Conservation (phyloP, 1,139 yeast genomes). For the Geotrichum citri-aurantii region DNA sequence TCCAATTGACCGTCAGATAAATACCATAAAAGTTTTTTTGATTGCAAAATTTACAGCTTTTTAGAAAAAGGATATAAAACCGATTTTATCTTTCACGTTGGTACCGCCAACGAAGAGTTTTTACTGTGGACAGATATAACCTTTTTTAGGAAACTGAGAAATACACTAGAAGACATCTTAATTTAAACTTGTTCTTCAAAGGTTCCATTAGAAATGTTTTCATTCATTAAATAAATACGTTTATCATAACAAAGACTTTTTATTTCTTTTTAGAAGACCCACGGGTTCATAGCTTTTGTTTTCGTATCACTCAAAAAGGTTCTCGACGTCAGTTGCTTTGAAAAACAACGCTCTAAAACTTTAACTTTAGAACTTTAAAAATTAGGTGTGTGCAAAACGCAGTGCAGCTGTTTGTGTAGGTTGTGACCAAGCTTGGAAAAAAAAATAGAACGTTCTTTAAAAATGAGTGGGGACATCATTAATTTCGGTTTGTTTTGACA, state of each 20-base stretch:
- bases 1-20: too few relatives aligned
- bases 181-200: background rate
- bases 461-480: background rate
- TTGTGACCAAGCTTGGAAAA: too few relatives aligned
- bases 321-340: background rate
- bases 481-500: too few relatives aligned
- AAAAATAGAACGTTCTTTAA: too few relatives aligned
- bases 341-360: background rate
- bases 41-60: too few relatives aligned
- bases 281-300: background rate
- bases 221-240: background rate
- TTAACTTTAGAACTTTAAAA: background rate
- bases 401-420: background rate
- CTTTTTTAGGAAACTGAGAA: too few relatives aligned
- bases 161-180: too few relatives aligned
- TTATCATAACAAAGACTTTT: background rate
- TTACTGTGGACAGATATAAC: too few relatives aligned
- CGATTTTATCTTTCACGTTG: too few relatives aligned
- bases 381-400: background rate
- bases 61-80: too few relatives aligned
- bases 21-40: too few relatives aligned
- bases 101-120: too few relatives aligned
- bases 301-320: background rate
- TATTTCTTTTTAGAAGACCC: background rate
- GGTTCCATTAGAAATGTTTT: background rate